phyloP scores from a whole-genome alignment of 116 monocot species.

The Cymodocea nodosa region DNA sequence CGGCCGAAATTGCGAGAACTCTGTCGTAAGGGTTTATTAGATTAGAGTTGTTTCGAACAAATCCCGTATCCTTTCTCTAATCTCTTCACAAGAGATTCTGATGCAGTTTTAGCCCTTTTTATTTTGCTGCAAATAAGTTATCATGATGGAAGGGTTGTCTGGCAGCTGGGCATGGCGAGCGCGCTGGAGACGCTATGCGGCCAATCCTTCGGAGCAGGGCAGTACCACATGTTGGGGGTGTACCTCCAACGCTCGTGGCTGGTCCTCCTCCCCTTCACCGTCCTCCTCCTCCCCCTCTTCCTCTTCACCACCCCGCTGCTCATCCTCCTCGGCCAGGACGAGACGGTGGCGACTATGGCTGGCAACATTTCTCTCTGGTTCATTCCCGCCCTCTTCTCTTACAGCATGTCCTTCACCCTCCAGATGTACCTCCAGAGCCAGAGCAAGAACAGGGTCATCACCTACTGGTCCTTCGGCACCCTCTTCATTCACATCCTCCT shows the following conservation, averaged over 20 bases:
- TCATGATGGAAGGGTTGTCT: not conserved
- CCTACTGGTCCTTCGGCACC: constrained; percentile 26
- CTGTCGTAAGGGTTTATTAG: too few species aligned
- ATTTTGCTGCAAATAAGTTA: too few species aligned
- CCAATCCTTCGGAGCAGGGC: constrained; percentile 52
- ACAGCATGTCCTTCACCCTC: constrained; percentile 36
- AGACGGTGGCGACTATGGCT: constrained; percentile 20
- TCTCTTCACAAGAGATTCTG: too few species aligned
- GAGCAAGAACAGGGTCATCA: constrained; percentile 52
- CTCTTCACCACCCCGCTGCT: constrained; percentile 51
- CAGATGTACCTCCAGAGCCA: constrained; percentile 71
- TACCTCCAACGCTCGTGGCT: constrained; percentile 75
- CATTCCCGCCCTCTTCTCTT: constrained; percentile 42
- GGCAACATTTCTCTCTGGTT: constrained; percentile 38
- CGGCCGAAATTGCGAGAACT: too few species aligned
- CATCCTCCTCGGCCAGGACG: constrained; percentile 40
- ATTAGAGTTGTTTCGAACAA: too few species aligned
- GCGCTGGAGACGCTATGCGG: constrained; percentile 60
- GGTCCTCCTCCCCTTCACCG: constrained; percentile 20
- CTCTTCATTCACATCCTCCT: constrained; percentile 29
- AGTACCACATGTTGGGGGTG: constrained; percentile 61
- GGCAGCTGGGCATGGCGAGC: constrained; percentile 70
- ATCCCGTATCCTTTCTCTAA: too few species aligned
- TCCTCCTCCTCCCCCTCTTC: constrained; percentile 30
- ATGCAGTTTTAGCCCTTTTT: too few species aligned